A percentile compares a stretch with the other conserved stretches of the same genome.
These are phyloP conservation scores for Eimeria praecox DNA, from an alignment of 169 alveolate species.

Conservation along the genomic window DNA sequence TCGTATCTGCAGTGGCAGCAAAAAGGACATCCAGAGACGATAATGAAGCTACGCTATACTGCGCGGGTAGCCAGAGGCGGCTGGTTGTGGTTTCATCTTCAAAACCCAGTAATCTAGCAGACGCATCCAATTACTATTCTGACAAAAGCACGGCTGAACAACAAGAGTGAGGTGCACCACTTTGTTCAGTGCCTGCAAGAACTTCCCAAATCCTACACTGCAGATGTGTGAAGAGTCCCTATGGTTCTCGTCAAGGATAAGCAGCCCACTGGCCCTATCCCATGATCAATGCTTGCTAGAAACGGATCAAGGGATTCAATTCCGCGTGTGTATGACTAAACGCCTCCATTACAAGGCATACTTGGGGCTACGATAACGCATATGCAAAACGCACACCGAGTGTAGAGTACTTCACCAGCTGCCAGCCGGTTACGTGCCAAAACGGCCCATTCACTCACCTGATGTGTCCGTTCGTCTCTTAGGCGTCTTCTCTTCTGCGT, in stretches of 20 bases:
- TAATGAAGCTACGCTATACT: neutral
- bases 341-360: too few relatives aligned
- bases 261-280: neutral
- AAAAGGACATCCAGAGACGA: neutral
- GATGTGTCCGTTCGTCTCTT: neutral
- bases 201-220: neutral
- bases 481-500: neutral
- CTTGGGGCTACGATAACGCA: neutral
- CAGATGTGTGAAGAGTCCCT: neutral
- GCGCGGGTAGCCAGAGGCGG: neutral
- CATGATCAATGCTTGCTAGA: neutral
- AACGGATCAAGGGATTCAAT: neutral
- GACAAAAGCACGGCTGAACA: neutral
- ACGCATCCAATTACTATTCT: neutral
- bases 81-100: neutral
- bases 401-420: neutral
- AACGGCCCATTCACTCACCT: neutral
- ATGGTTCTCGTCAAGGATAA: neutral
- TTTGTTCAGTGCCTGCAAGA: neutral
- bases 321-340: neutral
- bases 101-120: neutral
- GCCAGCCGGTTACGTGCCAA: neutral
- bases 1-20: neutral
- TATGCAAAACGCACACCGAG: neutral
- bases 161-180: neutral